A percentile compares a stretch with the other conserved stretches of the same genome.
Conservation (phyloP, 441 rosid genomes). For the Croton setiger region DNA sequence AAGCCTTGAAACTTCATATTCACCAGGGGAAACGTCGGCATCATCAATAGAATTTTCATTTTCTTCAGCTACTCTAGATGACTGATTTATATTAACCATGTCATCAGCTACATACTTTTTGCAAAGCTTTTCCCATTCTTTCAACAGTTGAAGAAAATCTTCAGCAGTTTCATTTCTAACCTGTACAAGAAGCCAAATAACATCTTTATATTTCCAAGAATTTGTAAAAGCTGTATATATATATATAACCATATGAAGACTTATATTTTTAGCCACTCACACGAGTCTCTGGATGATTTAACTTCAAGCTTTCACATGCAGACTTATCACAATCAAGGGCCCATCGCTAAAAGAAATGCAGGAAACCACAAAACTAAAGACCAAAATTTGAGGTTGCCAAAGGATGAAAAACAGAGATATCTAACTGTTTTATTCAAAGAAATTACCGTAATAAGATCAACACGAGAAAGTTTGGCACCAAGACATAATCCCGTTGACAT, state of each 20-base stretch:
- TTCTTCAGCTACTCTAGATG: constrained; percentile 25
- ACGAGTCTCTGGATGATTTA: constrained; percentile 78
- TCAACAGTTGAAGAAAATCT: constrained; percentile 80
- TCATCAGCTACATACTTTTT: constrained; percentile 42
- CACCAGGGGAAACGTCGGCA: constrained; percentile 44
- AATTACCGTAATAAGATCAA: constrained; percentile 72
- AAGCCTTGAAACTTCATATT: constrained; percentile 64
- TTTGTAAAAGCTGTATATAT: not conserved
- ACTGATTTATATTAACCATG: constrained; percentile 22
- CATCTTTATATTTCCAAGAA: not conserved
- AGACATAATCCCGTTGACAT: constrained; percentile 92
- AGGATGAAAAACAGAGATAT: constrained; percentile 20
- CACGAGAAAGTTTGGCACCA: constrained; percentile 72
- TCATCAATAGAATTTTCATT: constrained; percentile 30
- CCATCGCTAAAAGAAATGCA: constrained; percentile 62
- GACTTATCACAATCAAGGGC: constrained; percentile 66
- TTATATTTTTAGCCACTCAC: constrained; percentile 37
- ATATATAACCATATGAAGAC: not conserved
- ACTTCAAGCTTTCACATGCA: constrained; percentile 78
- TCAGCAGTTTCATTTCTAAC: constrained; percentile 88
- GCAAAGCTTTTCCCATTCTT: constrained; percentile 85
- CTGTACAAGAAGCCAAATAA: constrained; percentile 35
- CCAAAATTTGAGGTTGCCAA: constrained; percentile 18
- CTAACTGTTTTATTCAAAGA: constrained; percentile 23
- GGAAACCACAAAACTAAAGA: constrained; percentile 22